phyloP scores from a whole-genome alignment of 2,329 filamentous ascomycete genomes.

The Metarhizium rileyi region DNA sequence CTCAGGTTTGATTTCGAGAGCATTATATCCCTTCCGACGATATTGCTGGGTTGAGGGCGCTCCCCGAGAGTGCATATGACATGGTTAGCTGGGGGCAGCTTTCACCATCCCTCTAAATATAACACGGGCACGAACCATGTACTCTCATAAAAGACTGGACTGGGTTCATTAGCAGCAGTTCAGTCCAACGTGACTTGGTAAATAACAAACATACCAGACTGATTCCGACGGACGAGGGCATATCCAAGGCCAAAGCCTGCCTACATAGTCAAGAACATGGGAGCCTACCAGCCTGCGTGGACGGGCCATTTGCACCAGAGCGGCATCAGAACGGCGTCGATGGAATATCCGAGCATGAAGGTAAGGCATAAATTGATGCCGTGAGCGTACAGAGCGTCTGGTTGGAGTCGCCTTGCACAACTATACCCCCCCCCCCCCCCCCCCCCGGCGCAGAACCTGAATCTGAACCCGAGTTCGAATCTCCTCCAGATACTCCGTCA shows the following conservation, averaged over 20 bases:
- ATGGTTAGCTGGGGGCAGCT: no score
- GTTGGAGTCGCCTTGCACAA: constrained; percentile 10
- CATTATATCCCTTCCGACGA: no score
- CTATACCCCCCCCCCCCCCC: neutral
- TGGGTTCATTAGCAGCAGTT: no score
- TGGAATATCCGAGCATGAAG: constrained; percentile 48
- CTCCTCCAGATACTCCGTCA: constrained; percentile 1
- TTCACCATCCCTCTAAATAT: no score
- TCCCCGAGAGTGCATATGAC: no score
- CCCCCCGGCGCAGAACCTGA: neutral
- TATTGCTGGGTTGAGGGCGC: no score
- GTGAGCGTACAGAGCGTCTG: constrained; percentile 33
- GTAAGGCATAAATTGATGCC: constrained; percentile 52
- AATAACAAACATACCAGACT: constrained; percentile 35
- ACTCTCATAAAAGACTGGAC: no score
- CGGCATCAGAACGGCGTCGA: constrained; percentile 52
- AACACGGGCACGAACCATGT: no score
- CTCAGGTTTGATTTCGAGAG: no score
- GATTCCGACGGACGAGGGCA: constrained; percentile 30
- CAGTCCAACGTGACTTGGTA: no score
- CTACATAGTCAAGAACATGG: constrained; percentile 49
- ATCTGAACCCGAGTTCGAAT: no score
- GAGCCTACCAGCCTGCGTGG: constrained; percentile 46
- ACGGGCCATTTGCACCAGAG: constrained; percentile 45
- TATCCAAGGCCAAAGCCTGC: constrained; percentile 49